Percentiles rank a stretch among this genome's conserved stretches.
These are phyloP conservation scores for Monosporascus sp. DNA, from an alignment of 2,329 filamentous ascomycete species.

Conservation along the genomic window DNA sequence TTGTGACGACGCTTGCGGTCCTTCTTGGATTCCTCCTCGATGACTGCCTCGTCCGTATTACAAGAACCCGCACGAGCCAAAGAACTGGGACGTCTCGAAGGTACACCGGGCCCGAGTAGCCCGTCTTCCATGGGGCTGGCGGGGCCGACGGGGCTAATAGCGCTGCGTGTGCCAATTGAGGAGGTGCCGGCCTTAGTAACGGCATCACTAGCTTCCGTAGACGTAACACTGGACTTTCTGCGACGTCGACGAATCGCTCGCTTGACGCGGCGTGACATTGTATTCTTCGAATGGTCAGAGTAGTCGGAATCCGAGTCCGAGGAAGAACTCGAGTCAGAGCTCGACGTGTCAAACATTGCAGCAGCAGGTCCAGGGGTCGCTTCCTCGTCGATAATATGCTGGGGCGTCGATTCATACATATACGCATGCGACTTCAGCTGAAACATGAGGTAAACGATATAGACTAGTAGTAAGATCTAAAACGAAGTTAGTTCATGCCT, in stretches of 20 bases:
- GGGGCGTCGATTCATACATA: constrained; percentile 87
- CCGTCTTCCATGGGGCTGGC: constrained; percentile 18
- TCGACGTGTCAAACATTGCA: constrained; percentile 72
- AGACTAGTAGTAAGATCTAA: constrained; percentile 72
- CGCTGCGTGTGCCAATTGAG: constrained; percentile 35
- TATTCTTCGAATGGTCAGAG: constrained; percentile 54
- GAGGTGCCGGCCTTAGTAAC: constrained; percentile 29
- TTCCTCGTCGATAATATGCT: constrained; percentile 89
- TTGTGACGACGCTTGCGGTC: constrained; percentile 32
- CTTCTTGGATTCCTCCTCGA: constrained; percentile 39
- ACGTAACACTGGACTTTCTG: constrained; percentile 72
- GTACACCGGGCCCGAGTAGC: constrained; percentile 33
- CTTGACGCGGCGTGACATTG: constrained; percentile 70
- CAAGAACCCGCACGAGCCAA: constrained; percentile 33
- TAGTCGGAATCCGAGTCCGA: constrained; percentile 64
- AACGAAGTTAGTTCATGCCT: constrained; percentile 13
- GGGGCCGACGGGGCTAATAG: constrained; percentile 16
- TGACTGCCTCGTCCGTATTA: constrained; percentile 34
- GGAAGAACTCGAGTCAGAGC: constrained; percentile 48
- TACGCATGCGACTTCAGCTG: constrained; percentile 90
- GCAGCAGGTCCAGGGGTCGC: constrained; percentile 78
- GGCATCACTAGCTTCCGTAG: constrained; percentile 48
- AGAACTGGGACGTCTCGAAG: constrained; percentile 28
- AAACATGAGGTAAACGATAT: constrained; percentile 78
- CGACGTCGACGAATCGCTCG: constrained; percentile 67